phyloP scores from a whole-genome alignment of 768 basidiomycete genomes.

The Rhizopogon vesiculosus region DNA sequence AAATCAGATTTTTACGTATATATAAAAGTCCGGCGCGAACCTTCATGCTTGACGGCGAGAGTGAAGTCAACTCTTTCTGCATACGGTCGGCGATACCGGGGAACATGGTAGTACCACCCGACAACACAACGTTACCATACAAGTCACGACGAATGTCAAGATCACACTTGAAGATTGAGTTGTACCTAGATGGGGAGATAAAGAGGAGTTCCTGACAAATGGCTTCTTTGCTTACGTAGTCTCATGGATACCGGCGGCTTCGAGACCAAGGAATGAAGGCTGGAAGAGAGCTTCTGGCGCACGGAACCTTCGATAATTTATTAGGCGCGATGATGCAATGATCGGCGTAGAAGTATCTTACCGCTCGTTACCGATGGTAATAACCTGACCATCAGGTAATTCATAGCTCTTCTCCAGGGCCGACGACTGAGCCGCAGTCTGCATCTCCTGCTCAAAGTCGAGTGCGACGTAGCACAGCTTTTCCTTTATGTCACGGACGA shows the following conservation, averaged over 20 bases:
- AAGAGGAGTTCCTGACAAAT: neutral
- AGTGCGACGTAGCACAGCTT: constrained; percentile 92
- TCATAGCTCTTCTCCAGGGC: constrained; percentile 93
- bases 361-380: constrained; percentile 76
- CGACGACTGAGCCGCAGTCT: constrained; percentile 85
- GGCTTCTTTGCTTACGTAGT: constrained; percentile 39
- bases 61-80: constrained; percentile 87
- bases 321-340: neutral
- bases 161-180: constrained; percentile 70
- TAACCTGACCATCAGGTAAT: constrained; percentile 89
- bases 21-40: constrained; percentile 22
- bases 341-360: constrained; percentile 12
- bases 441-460: constrained; percentile 91
- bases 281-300: constrained; percentile 56
- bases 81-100: constrained; percentile 94
- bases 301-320: constrained; percentile 38
- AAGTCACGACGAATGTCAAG: constrained; percentile 48
- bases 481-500: constrained; percentile 95
- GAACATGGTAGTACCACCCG: constrained; percentile 94
- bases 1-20: neutral
- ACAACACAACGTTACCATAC: constrained; percentile 39
- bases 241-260: constrained; percentile 82
- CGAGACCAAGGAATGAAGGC: constrained; percentile 58
- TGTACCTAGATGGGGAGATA: constrained; percentile 31
- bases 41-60: constrained; percentile 85